Base-by-base conservation (phyloP, 225 moss, liverwort and hornwort genomes). In the Thuidium tamariscinum region DNA sequence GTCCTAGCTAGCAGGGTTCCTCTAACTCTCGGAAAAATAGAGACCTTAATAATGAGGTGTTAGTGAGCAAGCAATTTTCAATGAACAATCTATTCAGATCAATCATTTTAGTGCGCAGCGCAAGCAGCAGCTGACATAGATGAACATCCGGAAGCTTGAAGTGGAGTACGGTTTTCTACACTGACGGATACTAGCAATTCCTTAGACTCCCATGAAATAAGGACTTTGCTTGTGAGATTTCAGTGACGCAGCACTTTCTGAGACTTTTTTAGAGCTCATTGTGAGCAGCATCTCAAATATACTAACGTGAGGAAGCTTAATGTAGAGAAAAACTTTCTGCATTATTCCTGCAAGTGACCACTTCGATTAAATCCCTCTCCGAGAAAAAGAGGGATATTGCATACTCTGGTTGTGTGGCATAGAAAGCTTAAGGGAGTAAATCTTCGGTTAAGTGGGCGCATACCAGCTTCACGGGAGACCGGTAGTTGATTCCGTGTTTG, bases 401-500 rank as follows among this genome's bases (percentile, higher is more conserved):
- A 49, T 18, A n/a, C 37, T 39, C 67, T 29, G 10, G 9, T 63
- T 63, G 32, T 13, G 72, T 34, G n/a, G 48, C 48, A 21, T 19
- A 60, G 48, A 46, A 48, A 32, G 48, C 17, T 13, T n/a, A 25
- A 18, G 61, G 11, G 26, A 49, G 83, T 12, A 48, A 36, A 74
- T 74, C 36, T 55, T 37, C 22, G 25, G 36, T 54, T 37, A 74
- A 61, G 52, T 34, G 19, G 34, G 54, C 36, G 74, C 42, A 56
- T 82, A 90, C 91, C 93, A 77, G 54, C 55, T 79, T 60, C 77
- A 27, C 37, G 72, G 25, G 77, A 17, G 48, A 79, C 25, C 8
- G 96, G 96, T 66, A 95, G 91, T 77, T 91, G 82, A 76, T 85
- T 76, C 18, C 51, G 87, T 14, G 76, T 87, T 30, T 44, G 68